Evolutionary conservation across 1,284 basidiomycete genomes (phyloP).

Genomic region (Mycena sp.): DNA sequence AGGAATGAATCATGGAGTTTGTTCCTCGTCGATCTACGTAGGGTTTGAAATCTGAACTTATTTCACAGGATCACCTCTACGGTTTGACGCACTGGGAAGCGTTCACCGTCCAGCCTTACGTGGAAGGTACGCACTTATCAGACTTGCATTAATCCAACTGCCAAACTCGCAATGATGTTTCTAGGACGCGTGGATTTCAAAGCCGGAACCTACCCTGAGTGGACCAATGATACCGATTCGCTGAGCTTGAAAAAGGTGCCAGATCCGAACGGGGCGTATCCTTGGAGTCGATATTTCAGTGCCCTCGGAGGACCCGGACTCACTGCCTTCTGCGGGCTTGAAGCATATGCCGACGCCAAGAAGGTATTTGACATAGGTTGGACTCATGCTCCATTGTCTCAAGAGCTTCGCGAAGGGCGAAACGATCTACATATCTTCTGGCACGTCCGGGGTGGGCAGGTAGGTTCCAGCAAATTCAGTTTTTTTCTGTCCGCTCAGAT

Average conservation of each 20-base stretch:
- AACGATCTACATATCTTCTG: slow-evolving; percentile 24
- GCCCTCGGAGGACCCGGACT: slow-evolving; percentile 37
- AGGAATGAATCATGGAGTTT: slow-evolving; percentile 12
- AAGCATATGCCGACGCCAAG: slow-evolving; percentile 28
- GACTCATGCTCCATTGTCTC: not conserved
- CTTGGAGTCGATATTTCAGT: slow-evolving; percentile 35
- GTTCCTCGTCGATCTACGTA: not conserved
- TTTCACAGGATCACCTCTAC: slow-evolving; percentile 31
- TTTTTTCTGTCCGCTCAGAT: not conserved
- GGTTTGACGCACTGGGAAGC: slow-evolving; percentile 37
- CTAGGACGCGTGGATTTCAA: too few species aligned
- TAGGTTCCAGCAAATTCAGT: not conserved
- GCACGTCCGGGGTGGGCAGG: slow-evolving; percentile 24
- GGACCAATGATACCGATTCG: slow-evolving; percentile 38
- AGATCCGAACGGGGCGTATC: slow-evolving; percentile 36
- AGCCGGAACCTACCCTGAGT: slow-evolving; percentile 30
- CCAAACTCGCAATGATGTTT: too few species aligned
- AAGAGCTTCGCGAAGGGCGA: slow-evolving; percentile 17
- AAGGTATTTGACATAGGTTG: slow-evolving; percentile 3
- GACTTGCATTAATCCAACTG: too few species aligned
- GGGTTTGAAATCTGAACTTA: too few species aligned
- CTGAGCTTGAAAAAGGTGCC: slow-evolving; percentile 35
- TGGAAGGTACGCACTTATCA: too few species aligned
- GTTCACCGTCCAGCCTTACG: slow-evolving; percentile 41
- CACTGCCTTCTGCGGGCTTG: slow-evolving; percentile 36